phyloP scores from a whole-genome alignment of 2,329 filamentous ascomycete species.

The Penicillium corylophilum region DNA sequence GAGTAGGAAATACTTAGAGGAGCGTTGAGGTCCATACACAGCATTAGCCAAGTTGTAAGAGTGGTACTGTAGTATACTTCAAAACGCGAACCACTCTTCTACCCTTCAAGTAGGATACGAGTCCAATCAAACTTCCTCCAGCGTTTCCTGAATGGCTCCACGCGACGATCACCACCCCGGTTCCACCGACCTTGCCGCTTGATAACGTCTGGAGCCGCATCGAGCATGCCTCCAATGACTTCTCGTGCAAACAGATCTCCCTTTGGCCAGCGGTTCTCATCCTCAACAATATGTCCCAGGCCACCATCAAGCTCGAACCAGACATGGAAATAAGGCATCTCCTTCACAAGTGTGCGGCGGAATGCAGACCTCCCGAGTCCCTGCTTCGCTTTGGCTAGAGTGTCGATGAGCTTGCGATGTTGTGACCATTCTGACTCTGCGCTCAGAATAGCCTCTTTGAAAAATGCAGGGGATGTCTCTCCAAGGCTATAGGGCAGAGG shows the following conservation, averaged over 20 bases:
- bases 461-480: conserved; percentile 89
- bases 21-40: no score
- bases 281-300: conserved; percentile 87
- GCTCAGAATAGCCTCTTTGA: conserved; percentile 86
- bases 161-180: conserved; percentile 62
- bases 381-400: conserved; percentile 55
- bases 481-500: conserved; percentile 90
- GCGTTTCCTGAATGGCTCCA: conserved; percentile 75
- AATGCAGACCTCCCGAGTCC: conserved; percentile 81
- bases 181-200: conserved; percentile 89
- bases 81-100: neutral
- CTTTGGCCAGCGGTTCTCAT: conserved; percentile 77
- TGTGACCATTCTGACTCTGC: conserved; percentile 93
- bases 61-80: neutral
- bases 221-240: conserved; percentile 88
- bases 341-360: conserved; percentile 77
- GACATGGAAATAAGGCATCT: conserved; percentile 98
- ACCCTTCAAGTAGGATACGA: conserved; percentile 56
- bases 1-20: no score
- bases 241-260: conserved; percentile 93
- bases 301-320: conserved; percentile 95
- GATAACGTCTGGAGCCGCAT: conserved; percentile 74
- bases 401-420: conserved; percentile 93
- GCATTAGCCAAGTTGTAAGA: no score
- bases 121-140: conserved; percentile 97